phyloP scores from a whole-genome alignment of 257 asterid species.

The Cordia subcordata region DNA sequence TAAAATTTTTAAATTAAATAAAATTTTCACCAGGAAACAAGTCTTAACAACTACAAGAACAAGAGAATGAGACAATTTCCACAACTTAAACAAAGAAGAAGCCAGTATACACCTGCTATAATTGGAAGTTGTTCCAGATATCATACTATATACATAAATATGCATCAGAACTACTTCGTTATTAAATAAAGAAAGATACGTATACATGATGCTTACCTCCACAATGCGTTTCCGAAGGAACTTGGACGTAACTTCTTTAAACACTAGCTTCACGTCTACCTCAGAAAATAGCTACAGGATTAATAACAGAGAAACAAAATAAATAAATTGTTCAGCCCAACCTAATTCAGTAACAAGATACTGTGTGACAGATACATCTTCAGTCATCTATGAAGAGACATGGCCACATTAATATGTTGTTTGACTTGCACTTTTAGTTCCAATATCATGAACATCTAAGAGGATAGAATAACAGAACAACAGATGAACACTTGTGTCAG shows the following conservation, averaged over 20 bases:
- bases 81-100: too few relatives aligned
- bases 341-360: neutral
- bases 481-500: neutral
- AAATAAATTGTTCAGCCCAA: neutral
- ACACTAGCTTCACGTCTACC: conserved; percentile 95
- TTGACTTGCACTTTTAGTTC: neutral
- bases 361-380: neutral
- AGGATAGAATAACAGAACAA: too few relatives aligned
- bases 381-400: neutral
- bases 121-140: too few relatives aligned
- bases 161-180: neutral
- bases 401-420: neutral
- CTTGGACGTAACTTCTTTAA: conserved; percentile 79
- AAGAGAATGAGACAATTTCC: neutral
- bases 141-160: too few relatives aligned
- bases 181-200: neutral
- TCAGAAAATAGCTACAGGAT: conserved; percentile 61
- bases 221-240: conserved; percentile 84
- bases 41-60: neutral
- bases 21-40: too few relatives aligned
- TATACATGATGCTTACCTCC: conserved; percentile 50
- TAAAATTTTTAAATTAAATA: too few relatives aligned
- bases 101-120: too few relatives aligned
- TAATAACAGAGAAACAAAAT: conserved; percentile 10
- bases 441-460: neutral